phyloP scores from a whole-genome alignment of 2,329 filamentous ascomycete species.

The Endoconidiophora laricicola region DNA sequence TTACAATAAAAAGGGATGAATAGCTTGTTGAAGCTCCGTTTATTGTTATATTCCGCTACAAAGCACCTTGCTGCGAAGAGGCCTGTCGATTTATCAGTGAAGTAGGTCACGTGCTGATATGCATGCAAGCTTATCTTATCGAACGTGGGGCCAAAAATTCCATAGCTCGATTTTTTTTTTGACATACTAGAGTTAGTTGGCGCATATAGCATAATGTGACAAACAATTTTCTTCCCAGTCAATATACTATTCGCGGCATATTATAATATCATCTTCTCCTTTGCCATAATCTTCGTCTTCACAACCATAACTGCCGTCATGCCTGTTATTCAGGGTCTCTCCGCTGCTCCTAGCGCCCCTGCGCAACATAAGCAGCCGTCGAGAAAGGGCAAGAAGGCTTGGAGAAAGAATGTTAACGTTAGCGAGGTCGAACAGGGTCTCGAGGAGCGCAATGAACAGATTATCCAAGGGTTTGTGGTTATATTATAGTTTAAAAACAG shows the following conservation, averaged over 20 bases:
- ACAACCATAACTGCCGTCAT: constrained; percentile 21
- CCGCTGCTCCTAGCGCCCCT: constrained; percentile 43
- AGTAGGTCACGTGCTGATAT: constrained; percentile 6
- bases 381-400: constrained; percentile 94
- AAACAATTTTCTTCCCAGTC: no score
- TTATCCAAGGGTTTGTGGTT: constrained; percentile 66
- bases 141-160: constrained; percentile 6
- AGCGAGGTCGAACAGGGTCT: constrained; percentile 72
- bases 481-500: not conserved
- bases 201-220: no score
- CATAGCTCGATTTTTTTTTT: constrained; percentile 10
- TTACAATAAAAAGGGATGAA: not conserved
- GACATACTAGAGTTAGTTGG: not conserved
- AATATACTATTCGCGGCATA: not conserved
- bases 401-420: constrained; percentile 95
- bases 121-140: constrained; percentile 9
- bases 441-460: constrained; percentile 69
- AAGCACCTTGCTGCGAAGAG: no score
- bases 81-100: no score
- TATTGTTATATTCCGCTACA: no score
- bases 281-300: constrained; percentile 4
- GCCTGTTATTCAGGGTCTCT: constrained; percentile 34
- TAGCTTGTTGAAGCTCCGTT: not conserved
- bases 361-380: constrained; percentile 77
- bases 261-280: constrained; percentile 8